Evolutionary conservation across 1,139 yeast genomes (phyloP), one percentile per base, ranked within the genome.

Genomic region (Debaryomyces nepalensis): DNA sequence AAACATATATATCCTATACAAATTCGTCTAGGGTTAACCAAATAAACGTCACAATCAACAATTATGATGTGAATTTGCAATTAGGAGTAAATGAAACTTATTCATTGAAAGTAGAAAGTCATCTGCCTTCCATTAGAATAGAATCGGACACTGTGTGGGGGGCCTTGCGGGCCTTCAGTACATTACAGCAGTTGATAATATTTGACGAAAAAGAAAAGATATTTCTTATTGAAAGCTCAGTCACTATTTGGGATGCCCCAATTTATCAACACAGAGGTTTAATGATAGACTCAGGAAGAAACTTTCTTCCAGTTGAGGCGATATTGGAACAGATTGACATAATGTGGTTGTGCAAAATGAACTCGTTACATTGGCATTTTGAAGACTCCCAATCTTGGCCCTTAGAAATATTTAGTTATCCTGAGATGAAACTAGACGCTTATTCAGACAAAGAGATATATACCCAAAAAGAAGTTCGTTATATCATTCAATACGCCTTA

Each of bases 331-430:
- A 74, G 48, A 59, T 75, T 39, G 79, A 74, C 40, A 57, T 71
- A 15, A 67, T 75, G 76, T 55, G 75, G 1, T 55, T 70, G 33
- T 45, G 66, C 6, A 75, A 75, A 53, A 51, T 75, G 58, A 75
- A 75, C 47, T 58, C 64, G 1, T 60, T 75, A 34, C 81, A 75
- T 47, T 73, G 77, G 76, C 81, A 75, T 50, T 48, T 74, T 15
- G 63, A 59, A 7, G 81, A 75, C 48, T 48, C 76, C 6, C 76
- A 70, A 44, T 68, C 77, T 23, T 75, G 80, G 80, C 79, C 81
- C 1, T 18, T 75, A 12, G 60, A 61, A 33, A 48, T 73, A 30
- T 48, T 56, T 12, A 41, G 59, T 1, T 67, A 59, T 44, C 79
- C 80, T 0, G 60, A 69, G 35, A 70, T 74, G 77, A 55, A 59